Percentiles rank a stretch among this genome's conserved stretches.
These are phyloP conservation scores for Tylopilus orsonianus DNA, from an alignment of 1,284 basidiomycete genomes.

Conservation along the genomic window DNA sequence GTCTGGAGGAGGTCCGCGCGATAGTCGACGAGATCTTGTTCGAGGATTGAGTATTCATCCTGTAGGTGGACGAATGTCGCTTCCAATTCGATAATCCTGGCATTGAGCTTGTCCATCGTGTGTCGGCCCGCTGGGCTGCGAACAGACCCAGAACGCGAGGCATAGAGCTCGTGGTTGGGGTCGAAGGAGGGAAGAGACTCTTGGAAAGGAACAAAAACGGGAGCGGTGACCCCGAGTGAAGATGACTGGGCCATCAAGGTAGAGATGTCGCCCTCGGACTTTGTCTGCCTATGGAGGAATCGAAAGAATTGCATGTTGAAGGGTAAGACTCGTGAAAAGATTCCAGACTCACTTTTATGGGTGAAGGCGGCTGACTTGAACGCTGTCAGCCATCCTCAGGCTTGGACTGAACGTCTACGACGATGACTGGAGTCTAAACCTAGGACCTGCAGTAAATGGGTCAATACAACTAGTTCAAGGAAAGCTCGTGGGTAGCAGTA, in stretches of 20 bases:
- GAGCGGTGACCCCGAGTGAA: constrained; percentile 5
- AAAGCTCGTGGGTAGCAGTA: too few species aligned
- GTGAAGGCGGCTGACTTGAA: constrained; percentile 17
- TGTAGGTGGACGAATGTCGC: constrained; percentile 12
- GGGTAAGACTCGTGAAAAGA: not conserved
- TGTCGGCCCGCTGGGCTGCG: not conserved
- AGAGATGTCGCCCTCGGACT: constrained; percentile 38
- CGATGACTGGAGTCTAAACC: not conserved
- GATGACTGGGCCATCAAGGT: constrained; percentile 18
- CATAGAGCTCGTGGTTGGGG: constrained; percentile 26
- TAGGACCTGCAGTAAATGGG: too few species aligned
- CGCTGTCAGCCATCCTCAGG: constrained; percentile 14
- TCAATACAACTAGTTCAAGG: too few species aligned
- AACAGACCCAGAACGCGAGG: not conserved
- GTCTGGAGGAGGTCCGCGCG: constrained; percentile 31
- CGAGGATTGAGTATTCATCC: constrained; percentile 18
- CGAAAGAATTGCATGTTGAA: constrained; percentile 37
- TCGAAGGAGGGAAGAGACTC: constrained; percentile 27
- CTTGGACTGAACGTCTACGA: constrained; percentile 2
- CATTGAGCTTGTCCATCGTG: constrained; percentile 2
- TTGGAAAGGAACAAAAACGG: constrained; percentile 25
- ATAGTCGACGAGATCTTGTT: constrained; percentile 31
- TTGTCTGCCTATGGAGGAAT: constrained; percentile 38
- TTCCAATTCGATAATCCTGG: constrained; percentile 16
- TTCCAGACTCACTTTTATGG: constrained; percentile 17